Evolutionary conservation across 257 asterid species (phyloP), one percentile per base, ranked within the genome.

Genomic region (Capsicum baccatum): DNA sequence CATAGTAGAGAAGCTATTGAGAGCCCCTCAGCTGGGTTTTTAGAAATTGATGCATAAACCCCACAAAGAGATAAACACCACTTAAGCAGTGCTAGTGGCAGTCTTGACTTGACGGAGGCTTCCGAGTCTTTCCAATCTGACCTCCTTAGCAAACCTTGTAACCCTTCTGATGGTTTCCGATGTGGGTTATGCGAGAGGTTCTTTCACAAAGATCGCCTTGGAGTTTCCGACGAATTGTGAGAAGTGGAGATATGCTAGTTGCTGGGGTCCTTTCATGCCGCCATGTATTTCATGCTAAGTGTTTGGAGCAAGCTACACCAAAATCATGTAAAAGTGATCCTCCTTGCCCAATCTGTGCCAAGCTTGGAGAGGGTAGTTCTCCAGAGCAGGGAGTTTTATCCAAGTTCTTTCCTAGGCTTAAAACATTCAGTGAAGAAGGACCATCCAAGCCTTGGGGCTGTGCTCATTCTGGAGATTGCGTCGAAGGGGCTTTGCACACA

Each of bases 261-360:
- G 88, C 99, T 16, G 98, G 98, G 76, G 95, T 97, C 83, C 98
- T 97, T 55, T 93, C 97, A 9, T 97, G 99, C 68, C 88, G 94
- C 17, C 99, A 97, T 56, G 97, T 94, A 48, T 97, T 95, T 89
- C 99, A 97, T 83, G 98, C 97, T 0, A 98, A 97, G 86, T 97
- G 99, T 88, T 84, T 97, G 91, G 98, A 97, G 3, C 98, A 94
- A 83, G 95, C 92, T 2, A 97, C 98, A 5, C 96, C 98, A 3
- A 94, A 94, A 90, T 89, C 95, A 21, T 91, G 93, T 21, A 95
- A 83, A 83, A 94, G 81, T 44, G 98, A 97, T 83, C 98, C 99
- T 64, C 98, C 97, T 5, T 97, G 99, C 84, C 99, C n/a, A n/a
- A n/a, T n/a, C n/a, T n/a, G n/a, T n/a, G n/a, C n/a, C n/a, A n/a